Percentiles rank a stretch among this genome's conserved stretches.
These are phyloP conservation scores for Trichoderma asperelloides DNA, from an alignment of 495 filamentous ascomycete species.

Conservation along the genomic window DNA sequence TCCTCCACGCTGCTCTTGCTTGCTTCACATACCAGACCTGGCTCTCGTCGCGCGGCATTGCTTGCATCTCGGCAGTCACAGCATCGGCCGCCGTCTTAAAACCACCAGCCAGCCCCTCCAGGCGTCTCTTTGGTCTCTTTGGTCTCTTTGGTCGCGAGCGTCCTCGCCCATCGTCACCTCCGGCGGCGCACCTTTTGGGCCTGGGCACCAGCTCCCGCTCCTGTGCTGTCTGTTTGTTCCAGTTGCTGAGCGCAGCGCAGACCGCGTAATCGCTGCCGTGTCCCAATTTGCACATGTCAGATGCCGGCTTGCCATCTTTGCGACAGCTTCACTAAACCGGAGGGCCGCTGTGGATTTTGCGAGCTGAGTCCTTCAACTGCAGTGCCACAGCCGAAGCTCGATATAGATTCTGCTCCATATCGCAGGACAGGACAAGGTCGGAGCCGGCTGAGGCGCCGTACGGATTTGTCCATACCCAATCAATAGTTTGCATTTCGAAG, in stretches of 20 bases:
- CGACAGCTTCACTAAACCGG: not conserved
- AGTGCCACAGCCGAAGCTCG: not conserved
- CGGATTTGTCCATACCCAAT: not conserved
- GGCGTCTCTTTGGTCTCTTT: no score
- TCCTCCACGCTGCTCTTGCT: not conserved
- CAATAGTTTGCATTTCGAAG: not conserved
- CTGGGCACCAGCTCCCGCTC: not conserved
- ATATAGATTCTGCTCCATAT: not conserved
- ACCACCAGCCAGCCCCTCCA: not conserved
- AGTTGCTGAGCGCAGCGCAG: not conserved
- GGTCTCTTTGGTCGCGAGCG: not conserved
- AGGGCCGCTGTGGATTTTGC: not conserved
- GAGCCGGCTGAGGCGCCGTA: not conserved
- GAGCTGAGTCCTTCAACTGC: not conserved
- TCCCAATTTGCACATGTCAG: not conserved
- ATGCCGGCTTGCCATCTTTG: slow-evolving; percentile 2
- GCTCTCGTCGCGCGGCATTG: not conserved
- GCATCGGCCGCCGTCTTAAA: not conserved
- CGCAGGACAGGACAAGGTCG: not conserved
- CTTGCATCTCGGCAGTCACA: slow-evolving; percentile 2
- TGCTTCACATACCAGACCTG: not conserved
- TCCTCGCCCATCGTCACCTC: not conserved
- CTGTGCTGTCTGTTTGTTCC: not conserved
- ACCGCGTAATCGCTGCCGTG: not conserved
- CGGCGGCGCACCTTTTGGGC: not conserved